Evolutionary conservation across 2,329 filamentous ascomycete genomes (phyloP), one percentile per base, ranked within the genome.

Genomic region (Ascochyta pisi): DNA sequence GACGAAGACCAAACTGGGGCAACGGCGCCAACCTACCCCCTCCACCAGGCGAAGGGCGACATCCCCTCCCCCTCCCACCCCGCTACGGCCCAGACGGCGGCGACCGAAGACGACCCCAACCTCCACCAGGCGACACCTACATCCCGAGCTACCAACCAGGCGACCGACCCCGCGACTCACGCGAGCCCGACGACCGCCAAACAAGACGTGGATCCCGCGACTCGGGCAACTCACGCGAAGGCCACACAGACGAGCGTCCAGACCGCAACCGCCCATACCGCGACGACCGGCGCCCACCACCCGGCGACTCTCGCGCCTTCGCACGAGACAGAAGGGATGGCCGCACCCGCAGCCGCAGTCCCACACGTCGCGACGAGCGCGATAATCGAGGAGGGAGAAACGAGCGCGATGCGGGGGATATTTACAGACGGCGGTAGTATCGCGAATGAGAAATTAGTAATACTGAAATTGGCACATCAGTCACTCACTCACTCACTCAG

Each of bases 111-210:
- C 54, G 65, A 69, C 48, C 68, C 67, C 58, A 63, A 4, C 43
- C 56, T 15, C 63, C 61, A n/a, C 57, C 57, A 23, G 64, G 64
- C 7, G 79, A 82, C 56, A 79, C 75, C 0, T 81, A 81, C 59
- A 78, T 81, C 26, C 79, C 79, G 1, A 74, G 73, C 41, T 81
- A 81, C 54, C 62, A 69, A n/a, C 66, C 63, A 13, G 68, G 61
- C 8, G 65, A 61, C 2, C 41, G 48, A 2, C 68, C 71, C 7
- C 57, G 71, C n/a, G 64, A 67, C 6, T 73, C 72, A 34, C 66
- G 71, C 41, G 73, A 75, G 40, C 67, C 70, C 24, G 74, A 76
- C 22, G 73, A 75, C 2, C 65, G 69, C 13, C 64, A 68, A 23
- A 43, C 47, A 47, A 64, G 71, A 47, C 67, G 63, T 7, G 71